A percentile compares a stretch with the other conserved stretches of the same genome.
Conservation (phyloP, 371 early-diverging fungal genomes). For the Actinomortierella wolfii region DNA sequence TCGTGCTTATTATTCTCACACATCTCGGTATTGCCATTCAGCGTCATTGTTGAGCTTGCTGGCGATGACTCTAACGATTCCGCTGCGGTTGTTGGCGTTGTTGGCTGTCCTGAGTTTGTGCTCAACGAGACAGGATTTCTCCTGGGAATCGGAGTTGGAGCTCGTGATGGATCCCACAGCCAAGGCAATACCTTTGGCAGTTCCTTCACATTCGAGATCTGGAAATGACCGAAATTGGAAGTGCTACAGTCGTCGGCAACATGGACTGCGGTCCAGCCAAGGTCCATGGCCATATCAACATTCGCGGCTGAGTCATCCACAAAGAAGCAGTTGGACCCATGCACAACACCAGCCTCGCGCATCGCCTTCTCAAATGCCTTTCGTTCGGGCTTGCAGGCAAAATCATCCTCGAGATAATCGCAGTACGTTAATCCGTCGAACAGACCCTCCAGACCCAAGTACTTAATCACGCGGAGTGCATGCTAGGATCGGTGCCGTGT, state of each 20-base stretch:
- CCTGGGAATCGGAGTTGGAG: background rate
- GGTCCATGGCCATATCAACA: slow-evolving; percentile 62
- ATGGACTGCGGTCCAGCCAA: slow-evolving; percentile 80
- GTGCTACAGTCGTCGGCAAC: slow-evolving; percentile 54
- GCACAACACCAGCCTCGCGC: slow-evolving; percentile 67
- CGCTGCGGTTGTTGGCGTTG: too few relatives aligned
- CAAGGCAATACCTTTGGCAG: slow-evolving; percentile 65
- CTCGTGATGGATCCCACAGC: slow-evolving; percentile 47
- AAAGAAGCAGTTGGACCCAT: slow-evolving; percentile 66
- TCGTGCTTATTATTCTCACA: too few relatives aligned
- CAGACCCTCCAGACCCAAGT: slow-evolving; percentile 71
- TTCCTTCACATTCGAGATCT: slow-evolving; percentile 64
- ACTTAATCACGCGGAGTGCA: slow-evolving; percentile 67
- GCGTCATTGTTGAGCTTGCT: too few relatives aligned
- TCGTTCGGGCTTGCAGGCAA: slow-evolving; percentile 78
- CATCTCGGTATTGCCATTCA: too few relatives aligned
- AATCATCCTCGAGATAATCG: slow-evolving; percentile 71
- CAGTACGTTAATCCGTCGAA: slow-evolving; percentile 85
- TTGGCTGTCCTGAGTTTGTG: too few relatives aligned
- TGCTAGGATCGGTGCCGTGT: slow-evolving; percentile 50
- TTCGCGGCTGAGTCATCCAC: slow-evolving; percentile 80
- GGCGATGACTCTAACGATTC: too few relatives aligned
- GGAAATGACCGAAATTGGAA: slow-evolving; percentile 60
- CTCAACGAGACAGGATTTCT: too few relatives aligned
- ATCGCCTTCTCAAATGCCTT: slow-evolving; percentile 68